phyloP scores from a whole-genome alignment of 1,284 basidiomycete species.

The Vanrija sp. region DNA sequence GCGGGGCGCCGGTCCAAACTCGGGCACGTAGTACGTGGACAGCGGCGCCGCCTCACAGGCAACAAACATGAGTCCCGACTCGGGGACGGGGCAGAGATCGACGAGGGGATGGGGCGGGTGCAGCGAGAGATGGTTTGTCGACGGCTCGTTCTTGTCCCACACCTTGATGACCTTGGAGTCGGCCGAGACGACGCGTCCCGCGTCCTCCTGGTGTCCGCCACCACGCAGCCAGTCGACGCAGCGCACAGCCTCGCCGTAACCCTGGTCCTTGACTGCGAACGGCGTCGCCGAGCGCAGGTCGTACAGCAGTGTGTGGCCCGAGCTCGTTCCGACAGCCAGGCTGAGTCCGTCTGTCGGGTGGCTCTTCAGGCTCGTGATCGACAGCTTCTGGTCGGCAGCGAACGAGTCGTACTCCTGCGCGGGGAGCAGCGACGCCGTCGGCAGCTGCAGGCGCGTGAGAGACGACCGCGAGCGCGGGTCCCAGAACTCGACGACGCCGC shows the following conservation, averaged over 20 bases:
- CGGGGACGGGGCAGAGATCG: conserved; percentile 80
- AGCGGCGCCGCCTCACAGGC: conserved; percentile 92
- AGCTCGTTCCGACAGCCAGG: conserved; percentile 89
- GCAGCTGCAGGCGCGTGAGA: conserved; percentile 63
- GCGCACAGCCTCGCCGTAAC: conserved; percentile 88
- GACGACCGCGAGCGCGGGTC: conserved; percentile 78
- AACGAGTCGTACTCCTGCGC: conserved; percentile 33
- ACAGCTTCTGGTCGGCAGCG: conserved; percentile 51
- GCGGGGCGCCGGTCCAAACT: conserved; percentile 89
- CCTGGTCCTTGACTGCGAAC: conserved; percentile 91
- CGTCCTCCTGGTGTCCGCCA: conserved; percentile 72
- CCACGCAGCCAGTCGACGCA: conserved; percentile 87
- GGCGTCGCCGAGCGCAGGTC: conserved; percentile 82
- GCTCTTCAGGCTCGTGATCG: conserved; percentile 79
- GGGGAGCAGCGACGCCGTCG: conserved; percentile 59
- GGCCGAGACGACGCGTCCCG: conserved; percentile 75
- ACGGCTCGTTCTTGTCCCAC: conserved; percentile 84
- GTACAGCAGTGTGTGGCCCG: conserved; percentile 90
- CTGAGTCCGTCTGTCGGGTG: conserved; percentile 79
- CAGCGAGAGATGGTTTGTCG: conserved; percentile 84
- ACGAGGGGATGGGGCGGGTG: conserved; percentile 85
- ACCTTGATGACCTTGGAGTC: conserved; percentile 95
- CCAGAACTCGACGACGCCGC: conserved; percentile 91
- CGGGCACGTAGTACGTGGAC: conserved; percentile 88
- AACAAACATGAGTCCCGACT: conserved; percentile 76